Conservation (phyloP, 1,284 basidiomycete species). For the Uromyces viciae-fabae region DNA sequence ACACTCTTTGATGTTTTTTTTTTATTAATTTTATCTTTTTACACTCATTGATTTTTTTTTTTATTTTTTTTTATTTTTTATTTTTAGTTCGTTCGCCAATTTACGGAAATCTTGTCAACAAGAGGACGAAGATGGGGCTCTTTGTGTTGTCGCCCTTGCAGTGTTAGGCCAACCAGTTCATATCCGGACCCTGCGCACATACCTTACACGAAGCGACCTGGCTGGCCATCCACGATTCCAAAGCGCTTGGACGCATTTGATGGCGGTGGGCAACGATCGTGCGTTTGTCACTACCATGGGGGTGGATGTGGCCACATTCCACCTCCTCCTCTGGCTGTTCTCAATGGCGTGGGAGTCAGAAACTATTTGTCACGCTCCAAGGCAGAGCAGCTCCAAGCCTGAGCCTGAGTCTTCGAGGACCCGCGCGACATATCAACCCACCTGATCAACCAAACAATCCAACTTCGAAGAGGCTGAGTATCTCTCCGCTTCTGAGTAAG, state of each 20-base stretch:
- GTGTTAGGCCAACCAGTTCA: not conserved
- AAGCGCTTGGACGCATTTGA: not conserved
- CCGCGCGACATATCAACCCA: too few relatives aligned
- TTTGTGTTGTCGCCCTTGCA: not conserved
- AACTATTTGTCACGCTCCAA: not conserved
- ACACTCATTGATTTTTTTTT: too few relatives aligned
- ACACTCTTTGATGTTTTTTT: too few relatives aligned
- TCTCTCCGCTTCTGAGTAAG: too few relatives aligned
- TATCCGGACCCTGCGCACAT: not conserved
- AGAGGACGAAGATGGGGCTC: not conserved
- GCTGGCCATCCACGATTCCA: not conserved
- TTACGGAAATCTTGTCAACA: too few relatives aligned
- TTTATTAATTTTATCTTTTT: too few relatives aligned
- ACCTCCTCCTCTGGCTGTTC: slow-evolving; percentile 55
- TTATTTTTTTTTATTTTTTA: too few relatives aligned
- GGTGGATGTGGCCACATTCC: slow-evolving; percentile 57
- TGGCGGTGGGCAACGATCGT: slow-evolving; percentile 24
- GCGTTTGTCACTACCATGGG: slow-evolving; percentile 61
- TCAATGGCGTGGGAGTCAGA: slow-evolving; percentile 46
- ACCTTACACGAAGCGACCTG: not conserved
- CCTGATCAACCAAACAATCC: too few relatives aligned
- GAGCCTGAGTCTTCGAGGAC: too few relatives aligned
- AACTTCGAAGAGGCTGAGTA: too few relatives aligned
- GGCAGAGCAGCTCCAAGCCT: too few relatives aligned
- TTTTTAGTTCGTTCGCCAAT: too few relatives aligned